Evolutionary conservation across 225 moss, liverwort and hornwort species (phyloP), one percentile per base, ranked within the genome.

Genomic region (Antitrichia curtipendula): DNA sequence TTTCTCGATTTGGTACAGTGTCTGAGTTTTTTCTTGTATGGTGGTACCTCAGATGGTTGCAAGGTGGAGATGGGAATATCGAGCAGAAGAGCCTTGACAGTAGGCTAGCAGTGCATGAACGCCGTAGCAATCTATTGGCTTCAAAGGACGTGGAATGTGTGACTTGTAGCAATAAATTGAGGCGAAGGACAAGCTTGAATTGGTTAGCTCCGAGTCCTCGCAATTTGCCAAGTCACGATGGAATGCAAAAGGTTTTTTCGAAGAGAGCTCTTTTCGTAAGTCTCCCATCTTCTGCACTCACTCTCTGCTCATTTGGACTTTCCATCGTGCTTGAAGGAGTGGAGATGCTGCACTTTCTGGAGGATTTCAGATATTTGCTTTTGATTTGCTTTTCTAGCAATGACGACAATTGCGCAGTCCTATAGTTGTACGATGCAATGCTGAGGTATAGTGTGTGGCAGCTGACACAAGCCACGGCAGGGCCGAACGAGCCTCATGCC

Each of bases 401-500:
- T 41, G 19, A n/a, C 52, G 25, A 45, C 16, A 59, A 71, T 75
- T 64, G 23, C 80, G 56, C 75, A 52, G 69, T 86, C 22, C 16
- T 62, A 10, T 29, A 32, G 19, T 80, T 81, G 29, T 74, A 38
- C 82, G 66, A 50, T 64, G 50, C 86, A 75, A 65, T 86, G n/a
- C 89, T 89, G 28, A 93, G 82, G 64, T 78, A 13, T 20, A 61
- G 59, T 86, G 74, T 78, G 40, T 95, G 91, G 93, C 91, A 88
- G 91, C 83, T 94, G 68, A 90, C 94, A 31, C 90, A 91, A 87
- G 99, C 99, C 83, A 94, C 97, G 63, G 88, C 94, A 86, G 98
- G 97, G 80, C 98, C 97, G 80, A 97, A 96, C 82, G 99, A 97
- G 90, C 99, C 97, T 29, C 99, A 99, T 90, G 97, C 99, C 40